phyloP scores from a whole-genome alignment of 2,329 filamentous ascomycete genomes.

The Xylariales sp. region DNA sequence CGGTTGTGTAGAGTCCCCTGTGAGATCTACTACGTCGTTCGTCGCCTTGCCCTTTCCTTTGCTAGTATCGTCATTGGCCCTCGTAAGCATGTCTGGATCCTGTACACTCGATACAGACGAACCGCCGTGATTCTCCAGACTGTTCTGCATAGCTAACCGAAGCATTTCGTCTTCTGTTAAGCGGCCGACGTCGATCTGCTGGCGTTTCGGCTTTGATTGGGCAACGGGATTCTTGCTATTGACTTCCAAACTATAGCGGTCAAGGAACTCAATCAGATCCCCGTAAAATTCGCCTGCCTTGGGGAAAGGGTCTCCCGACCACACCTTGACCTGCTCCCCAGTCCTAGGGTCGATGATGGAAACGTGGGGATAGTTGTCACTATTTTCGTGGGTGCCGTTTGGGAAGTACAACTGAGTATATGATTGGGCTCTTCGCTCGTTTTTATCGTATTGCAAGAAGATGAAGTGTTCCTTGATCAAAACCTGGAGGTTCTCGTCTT shows the following conservation, averaged over 20 bases:
- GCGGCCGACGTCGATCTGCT: slow-evolving; percentile 79
- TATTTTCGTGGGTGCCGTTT: slow-evolving; percentile 75
- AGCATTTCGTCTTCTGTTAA: slow-evolving; percentile 99
- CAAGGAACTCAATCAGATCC: slow-evolving; percentile 94
- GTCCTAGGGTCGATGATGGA: slow-evolving; percentile 95
- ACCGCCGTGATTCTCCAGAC: slow-evolving; percentile 70
- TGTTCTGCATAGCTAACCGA: slow-evolving; percentile 91
- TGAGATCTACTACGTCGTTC: slow-evolving; percentile 41
- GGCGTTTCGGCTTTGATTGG: slow-evolving; percentile 77
- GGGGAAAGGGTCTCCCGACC: slow-evolving; percentile 87
- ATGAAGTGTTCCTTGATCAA: slow-evolving; percentile 92
- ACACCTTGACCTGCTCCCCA: slow-evolving; percentile 96
- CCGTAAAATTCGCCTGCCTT: slow-evolving; percentile 84
- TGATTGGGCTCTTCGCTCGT: slow-evolving; percentile 79
- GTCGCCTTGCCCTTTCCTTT: slow-evolving; percentile 66
- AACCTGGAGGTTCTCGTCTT: slow-evolving; percentile 81
- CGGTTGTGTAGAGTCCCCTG: slow-evolving; percentile 36
- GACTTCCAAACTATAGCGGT: slow-evolving; percentile 89
- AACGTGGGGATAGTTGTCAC: slow-evolving; percentile 95
- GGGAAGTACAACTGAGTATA: slow-evolving; percentile 93
- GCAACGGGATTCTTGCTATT: slow-evolving; percentile 95
- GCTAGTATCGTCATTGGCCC: slow-evolving; percentile 63
- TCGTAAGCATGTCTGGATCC: slow-evolving; percentile 91
- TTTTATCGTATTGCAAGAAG: slow-evolving; percentile 93
- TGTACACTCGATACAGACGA: slow-evolving; percentile 66